Conservation (phyloP, 805 yeast species). For the Tetrapisispora taiwanensis region DNA sequence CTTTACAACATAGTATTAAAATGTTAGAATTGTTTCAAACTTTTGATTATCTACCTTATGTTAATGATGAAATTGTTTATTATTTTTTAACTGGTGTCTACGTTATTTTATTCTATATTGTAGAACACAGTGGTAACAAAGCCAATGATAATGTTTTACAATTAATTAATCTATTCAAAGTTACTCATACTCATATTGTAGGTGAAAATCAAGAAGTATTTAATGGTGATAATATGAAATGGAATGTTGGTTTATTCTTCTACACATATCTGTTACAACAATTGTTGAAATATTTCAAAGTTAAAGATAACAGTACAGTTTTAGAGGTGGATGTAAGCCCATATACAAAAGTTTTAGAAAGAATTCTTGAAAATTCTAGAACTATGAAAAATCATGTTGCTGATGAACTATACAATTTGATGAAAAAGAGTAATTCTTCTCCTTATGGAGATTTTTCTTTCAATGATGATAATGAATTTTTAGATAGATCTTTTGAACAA, state of each 20-base stretch:
- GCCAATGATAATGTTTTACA: slow-evolving; percentile 6
- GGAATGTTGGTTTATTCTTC: slow-evolving; percentile 18
- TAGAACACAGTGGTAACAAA: slow-evolving; percentile 13
- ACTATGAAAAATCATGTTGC: slow-evolving; percentile 12
- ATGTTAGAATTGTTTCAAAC: slow-evolving; percentile 14
- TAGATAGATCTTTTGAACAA: not conserved
- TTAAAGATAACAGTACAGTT: not conserved
- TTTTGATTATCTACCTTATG: slow-evolving; percentile 14
- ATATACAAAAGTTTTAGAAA: slow-evolving; percentile 8
- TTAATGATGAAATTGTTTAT: slow-evolving; percentile 17
- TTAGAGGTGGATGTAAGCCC: slow-evolving; percentile 3
- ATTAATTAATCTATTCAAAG: slow-evolving; percentile 9
- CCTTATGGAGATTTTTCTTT: slow-evolving; percentile 41
- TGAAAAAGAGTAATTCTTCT: slow-evolving; percentile 11
- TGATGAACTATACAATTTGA: slow-evolving; percentile 6
- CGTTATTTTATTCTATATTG: slow-evolving; percentile 12
- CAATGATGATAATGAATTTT: not conserved
- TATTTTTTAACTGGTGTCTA: slow-evolving; percentile 19
- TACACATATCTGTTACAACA: slow-evolving; percentile 17
- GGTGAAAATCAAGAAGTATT: slow-evolving; percentile 12
- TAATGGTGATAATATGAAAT: slow-evolving; percentile 17
- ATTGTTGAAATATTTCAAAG: slow-evolving; percentile 6
- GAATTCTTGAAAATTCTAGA: slow-evolving; percentile 8
- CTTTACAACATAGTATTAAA: slow-evolving; percentile 8
- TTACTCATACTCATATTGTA: slow-evolving; percentile 11